Evolutionary conservation across 345 rosid genomes (phyloP).

Genomic region (Mangifera indica): DNA sequence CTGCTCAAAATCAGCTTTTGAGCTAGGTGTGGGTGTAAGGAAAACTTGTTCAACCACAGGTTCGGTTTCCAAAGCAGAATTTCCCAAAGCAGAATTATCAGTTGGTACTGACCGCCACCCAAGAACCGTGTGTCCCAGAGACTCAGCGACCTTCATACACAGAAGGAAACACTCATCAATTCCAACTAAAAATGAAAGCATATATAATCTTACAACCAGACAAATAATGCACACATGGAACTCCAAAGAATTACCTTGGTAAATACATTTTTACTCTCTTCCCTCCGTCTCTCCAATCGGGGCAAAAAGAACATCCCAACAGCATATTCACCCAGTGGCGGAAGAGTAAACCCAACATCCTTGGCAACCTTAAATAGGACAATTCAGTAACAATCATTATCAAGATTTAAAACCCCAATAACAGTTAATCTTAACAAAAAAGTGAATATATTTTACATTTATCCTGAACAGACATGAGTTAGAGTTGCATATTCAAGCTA

Average conservation of each 20-base stretch:
- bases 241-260: slow-evolving; percentile 54
- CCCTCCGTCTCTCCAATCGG: slow-evolving; percentile 61
- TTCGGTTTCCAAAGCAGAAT: slow-evolving; percentile 83
- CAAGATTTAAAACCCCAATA: neutral
- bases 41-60: slow-evolving; percentile 95
- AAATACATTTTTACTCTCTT: slow-evolving; percentile 81
- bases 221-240: neutral
- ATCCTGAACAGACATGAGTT: no score
- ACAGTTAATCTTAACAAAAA: neutral
- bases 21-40: slow-evolving; percentile 62
- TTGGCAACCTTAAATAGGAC: slow-evolving; percentile 46
- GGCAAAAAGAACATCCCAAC: slow-evolving; percentile 98
- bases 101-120: slow-evolving; percentile 96
- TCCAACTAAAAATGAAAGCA: no score
- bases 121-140: slow-evolving; percentile 89
- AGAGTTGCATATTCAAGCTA: no score
- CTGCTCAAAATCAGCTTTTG: slow-evolving; percentile 82
- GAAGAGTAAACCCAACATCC: slow-evolving; percentile 79
- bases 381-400: slow-evolving; percentile 4
- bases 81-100: slow-evolving; percentile 79
- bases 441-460: neutral
- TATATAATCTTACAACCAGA: no score
- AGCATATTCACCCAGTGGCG: slow-evolving; percentile 77
- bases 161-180: neutral
- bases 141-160: slow-evolving; percentile 74